These are phyloP conservation scores for Pseudogymnoascus sp. DNA, from an alignment of 2,329 filamentous ascomycete species.

Conservation along the genomic window DNA sequence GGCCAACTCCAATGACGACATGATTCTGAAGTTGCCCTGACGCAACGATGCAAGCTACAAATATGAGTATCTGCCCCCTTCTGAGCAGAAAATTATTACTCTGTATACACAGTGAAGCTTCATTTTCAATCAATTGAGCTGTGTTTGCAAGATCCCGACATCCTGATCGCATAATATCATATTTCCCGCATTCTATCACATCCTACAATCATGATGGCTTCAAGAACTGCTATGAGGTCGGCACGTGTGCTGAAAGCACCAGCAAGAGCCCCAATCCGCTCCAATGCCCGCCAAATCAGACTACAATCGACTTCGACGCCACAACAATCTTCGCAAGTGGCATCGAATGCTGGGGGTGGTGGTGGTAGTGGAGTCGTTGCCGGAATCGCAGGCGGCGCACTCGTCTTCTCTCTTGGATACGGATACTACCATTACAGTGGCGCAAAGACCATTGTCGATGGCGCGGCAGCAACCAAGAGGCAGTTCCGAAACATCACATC, in stretches of 20 bases:
- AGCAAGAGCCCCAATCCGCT: conserved; percentile 20
- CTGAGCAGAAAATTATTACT: not conserved
- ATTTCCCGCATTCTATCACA: not conserved
- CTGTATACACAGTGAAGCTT: not conserved
- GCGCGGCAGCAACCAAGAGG: conserved; percentile 47
- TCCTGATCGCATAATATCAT: not conserved
- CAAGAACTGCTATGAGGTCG: conserved; percentile 23
- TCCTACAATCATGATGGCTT: conserved; percentile 18
- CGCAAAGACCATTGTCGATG: conserved; percentile 35
- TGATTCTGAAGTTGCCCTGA: not conserved
- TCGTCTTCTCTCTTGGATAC: conserved; percentile 40
- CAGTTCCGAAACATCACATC: conserved; percentile 53
- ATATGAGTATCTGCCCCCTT: not conserved
- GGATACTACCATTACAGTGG: conserved; percentile 46
- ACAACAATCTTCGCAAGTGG: conserved; percentile 17
- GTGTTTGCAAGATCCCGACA: not conserved
- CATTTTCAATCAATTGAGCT: not conserved
- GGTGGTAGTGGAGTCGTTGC: conserved; percentile 37
- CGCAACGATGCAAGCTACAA: not conserved
- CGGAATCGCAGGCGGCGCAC: conserved; percentile 40
- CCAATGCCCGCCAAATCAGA: conserved; percentile 25
- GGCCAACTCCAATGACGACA: not conserved
- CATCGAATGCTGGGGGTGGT: conserved; percentile 18
- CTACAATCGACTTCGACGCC: conserved; percentile 10
- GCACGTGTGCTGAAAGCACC: conserved; percentile 16